Percentiles rank a stretch among this genome's conserved stretches.
Evolutionary conservation across 495 filamentous ascomycete species (phyloP).

Genomic region (Astrothelium subdiscretum): DNA sequence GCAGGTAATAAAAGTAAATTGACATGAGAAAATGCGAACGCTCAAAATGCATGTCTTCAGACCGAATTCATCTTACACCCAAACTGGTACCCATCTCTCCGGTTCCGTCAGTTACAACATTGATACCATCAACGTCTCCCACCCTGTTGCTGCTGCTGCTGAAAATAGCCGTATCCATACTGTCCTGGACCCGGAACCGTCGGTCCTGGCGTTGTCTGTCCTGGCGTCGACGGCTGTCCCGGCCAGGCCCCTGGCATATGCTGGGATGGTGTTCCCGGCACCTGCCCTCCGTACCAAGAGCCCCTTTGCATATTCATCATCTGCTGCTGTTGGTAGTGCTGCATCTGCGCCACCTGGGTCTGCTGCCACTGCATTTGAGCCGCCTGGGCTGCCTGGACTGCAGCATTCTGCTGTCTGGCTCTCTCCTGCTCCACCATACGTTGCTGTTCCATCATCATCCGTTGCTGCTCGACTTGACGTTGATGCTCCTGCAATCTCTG

Average conservation of each 20-base stretch:
- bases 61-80: too few species aligned
- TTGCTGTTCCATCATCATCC: constrained; percentile 1
- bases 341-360: not conserved
- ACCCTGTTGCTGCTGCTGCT: constrained; percentile 9
- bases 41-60: not conserved
- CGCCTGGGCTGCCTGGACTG: not conserved
- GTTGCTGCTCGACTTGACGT: not conserved
- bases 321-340: constrained; percentile 6
- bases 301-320: constrained; percentile 1
- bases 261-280: not conserved
- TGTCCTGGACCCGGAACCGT: constrained; percentile 1
- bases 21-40: not conserved
- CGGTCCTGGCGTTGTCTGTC: not conserved
- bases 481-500: not conserved
- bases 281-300: constrained; percentile 6
- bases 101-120: too few species aligned
- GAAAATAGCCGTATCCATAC: constrained; percentile 6
- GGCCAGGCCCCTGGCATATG: not conserved
- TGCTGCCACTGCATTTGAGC: constrained; percentile 10
- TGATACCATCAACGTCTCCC: constrained; percentile 1
- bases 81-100: too few species aligned
- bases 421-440: not conserved
- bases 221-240: not conserved
- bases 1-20: not conserved
- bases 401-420: not conserved